These are phyloP conservation scores for Biscogniauxia marginata DNA, from an alignment of 2,329 filamentous ascomycete species.

Conservation along the genomic window DNA sequence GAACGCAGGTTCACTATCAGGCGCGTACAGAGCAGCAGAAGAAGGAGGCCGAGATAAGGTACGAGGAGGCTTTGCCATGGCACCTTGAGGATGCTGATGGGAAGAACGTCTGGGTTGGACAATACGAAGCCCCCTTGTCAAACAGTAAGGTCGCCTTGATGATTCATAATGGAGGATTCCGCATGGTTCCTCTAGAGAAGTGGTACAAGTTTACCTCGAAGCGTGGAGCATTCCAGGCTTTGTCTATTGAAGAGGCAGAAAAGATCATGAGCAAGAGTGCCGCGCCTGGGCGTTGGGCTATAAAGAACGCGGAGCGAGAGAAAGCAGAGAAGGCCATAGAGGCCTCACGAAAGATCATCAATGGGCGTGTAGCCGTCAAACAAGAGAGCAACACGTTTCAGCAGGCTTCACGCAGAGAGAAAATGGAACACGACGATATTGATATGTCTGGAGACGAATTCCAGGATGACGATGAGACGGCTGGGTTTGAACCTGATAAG, in stretches of 20 bases:
- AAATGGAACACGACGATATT: conserved; percentile 68
- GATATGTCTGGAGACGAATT: conserved; percentile 73
- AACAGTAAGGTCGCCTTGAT: conserved; percentile 80
- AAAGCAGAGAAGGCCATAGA: conserved; percentile 57
- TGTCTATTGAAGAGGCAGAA: conserved; percentile 83
- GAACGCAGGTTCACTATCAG: conserved; percentile 79
- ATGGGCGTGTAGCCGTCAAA: conserved; percentile 61
- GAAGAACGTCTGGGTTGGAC: conserved; percentile 90
- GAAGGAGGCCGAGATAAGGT: conserved; percentile 71
- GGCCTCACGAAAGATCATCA: conserved; percentile 60
- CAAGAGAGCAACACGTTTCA: conserved; percentile 65
- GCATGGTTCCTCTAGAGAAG: conserved; percentile 89
- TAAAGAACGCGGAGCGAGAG: conserved; percentile 55
- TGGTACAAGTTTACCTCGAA: conserved; percentile 89
- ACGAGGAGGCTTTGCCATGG: conserved; percentile 95
- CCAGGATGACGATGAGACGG: conserved; percentile 82
- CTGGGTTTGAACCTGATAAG: conserved; percentile 71
- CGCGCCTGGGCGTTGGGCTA: conserved; percentile 76
- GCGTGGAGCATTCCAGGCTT: conserved; percentile 68
- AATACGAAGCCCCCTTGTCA: conserved; percentile 85
- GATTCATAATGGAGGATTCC: conserved; percentile 68
- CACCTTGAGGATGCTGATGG: conserved; percentile 95
- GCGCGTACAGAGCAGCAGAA: conserved; percentile 77
- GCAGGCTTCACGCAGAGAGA: conserved; percentile 60
- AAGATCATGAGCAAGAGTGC: conserved; percentile 77